Evolutionary conservation across 768 basidiomycete genomes (phyloP), one percentile per base, ranked within the genome.

Genomic region (Termitomyces sp.): DNA sequence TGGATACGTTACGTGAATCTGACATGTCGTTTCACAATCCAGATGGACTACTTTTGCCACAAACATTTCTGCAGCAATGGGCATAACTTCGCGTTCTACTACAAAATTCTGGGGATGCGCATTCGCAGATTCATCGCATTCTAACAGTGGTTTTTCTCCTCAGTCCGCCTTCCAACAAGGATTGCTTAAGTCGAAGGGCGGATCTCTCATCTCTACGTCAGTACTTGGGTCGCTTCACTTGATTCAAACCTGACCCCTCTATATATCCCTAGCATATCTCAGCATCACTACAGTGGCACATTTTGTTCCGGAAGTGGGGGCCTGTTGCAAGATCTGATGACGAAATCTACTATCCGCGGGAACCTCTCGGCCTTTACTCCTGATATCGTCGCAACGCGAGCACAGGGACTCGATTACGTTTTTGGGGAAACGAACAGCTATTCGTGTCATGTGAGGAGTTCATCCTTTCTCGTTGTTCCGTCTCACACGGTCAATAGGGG

Each of bases 371-470:
- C 64, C 13, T 87, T 79, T 58, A 64, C 66, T 32, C 73, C 81
- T 7, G 87, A 88, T 64, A 82, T 88, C 53, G 65, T 69, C 7
- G 82, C 80, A 5, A 77, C 80, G 1, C 69, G 73, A 26, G 72
- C 67, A 9, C 65, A 73, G 4, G 78, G 79, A 4, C 68, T 88
- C 18, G 70, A 77, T 35, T 89, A 85, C 64, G 75, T 88, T n/a
- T 69, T 88, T 2, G 88, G 86, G 30, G 83, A 84, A 65, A 84
- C 81, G 3, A 84, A 84, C 61, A 82, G 81, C 63, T 77, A 76
- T 65, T 69, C 72, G 26, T 77, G 77, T 54, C 75, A 75, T 65
- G 78, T 73, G 66, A 53, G 72, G 13, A 42, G 35, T 32, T 48
- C 28, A 26, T 36, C 9, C 8, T 6, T 24, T 16, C 20, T 46